phyloP scores from a whole-genome alignment of 495 filamentous ascomycete genomes.

The Xylaria flabelliformis region DNA sequence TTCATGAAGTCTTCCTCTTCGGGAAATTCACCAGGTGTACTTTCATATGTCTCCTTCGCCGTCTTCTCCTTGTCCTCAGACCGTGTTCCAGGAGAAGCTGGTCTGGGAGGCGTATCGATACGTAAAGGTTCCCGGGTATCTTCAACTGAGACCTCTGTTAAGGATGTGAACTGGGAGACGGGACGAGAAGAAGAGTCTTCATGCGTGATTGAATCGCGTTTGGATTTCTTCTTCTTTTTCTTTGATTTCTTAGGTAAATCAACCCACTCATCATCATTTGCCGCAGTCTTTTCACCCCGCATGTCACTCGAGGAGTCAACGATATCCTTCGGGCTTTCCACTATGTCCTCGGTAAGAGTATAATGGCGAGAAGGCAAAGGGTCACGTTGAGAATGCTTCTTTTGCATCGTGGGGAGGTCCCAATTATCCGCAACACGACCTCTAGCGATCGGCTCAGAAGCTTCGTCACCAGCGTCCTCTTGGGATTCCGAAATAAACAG shows the following conservation, averaged over 20 bases:
- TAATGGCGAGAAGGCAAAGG: slow-evolving; percentile 31
- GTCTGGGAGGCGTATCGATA: slow-evolving; percentile 32
- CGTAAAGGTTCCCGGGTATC: slow-evolving; percentile 40
- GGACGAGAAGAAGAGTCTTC: slow-evolving; percentile 29
- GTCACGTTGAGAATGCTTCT: slow-evolving; percentile 30
- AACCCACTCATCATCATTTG: slow-evolving; percentile 30
- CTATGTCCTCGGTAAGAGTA: slow-evolving; percentile 19
- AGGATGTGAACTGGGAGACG: slow-evolving; percentile 30
- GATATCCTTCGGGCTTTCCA: slow-evolving; percentile 31
- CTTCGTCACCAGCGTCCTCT: slow-evolving; percentile 3
- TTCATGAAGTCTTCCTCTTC: slow-evolving; percentile 25
- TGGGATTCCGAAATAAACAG: not conserved
- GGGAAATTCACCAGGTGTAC: slow-evolving; percentile 27
- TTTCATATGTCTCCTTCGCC: slow-evolving; percentile 30
- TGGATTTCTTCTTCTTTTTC: slow-evolving; percentile 31
- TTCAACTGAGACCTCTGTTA: slow-evolving; percentile 39
- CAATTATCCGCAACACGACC: slow-evolving; percentile 21
- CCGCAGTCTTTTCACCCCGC: slow-evolving; percentile 20
- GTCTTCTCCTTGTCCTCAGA: slow-evolving; percentile 30
- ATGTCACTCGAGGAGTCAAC: slow-evolving; percentile 25
- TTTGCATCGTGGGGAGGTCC: slow-evolving; percentile 11
- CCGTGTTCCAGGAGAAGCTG: slow-evolving; percentile 20
- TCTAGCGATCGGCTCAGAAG: slow-evolving; percentile 10
- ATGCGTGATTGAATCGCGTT: slow-evolving; percentile 20
- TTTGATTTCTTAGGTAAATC: slow-evolving; percentile 33